These are phyloP conservation scores for Ramalina intermedia DNA, from an alignment of 495 filamentous ascomycete species.

Conservation along the genomic window DNA sequence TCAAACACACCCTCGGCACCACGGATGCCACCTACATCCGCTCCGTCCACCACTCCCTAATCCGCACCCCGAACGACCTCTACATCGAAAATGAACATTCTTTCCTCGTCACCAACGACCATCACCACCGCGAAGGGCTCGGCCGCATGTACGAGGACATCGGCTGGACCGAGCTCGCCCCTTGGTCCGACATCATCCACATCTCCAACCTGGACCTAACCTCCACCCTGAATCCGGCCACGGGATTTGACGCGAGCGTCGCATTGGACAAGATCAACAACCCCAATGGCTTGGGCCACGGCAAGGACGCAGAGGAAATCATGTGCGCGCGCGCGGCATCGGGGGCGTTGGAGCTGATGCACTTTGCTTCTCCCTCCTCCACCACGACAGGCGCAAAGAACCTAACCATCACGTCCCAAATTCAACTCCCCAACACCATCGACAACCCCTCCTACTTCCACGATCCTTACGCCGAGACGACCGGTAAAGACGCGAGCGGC, in stretches of 20 bases:
- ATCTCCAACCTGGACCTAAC: constrained; percentile 17
- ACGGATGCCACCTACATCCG: constrained; percentile 25
- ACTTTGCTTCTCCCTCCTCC: not conserved
- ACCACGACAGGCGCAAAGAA: constrained; percentile 14
- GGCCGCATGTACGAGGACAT: constrained; percentile 30
- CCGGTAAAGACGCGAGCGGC: constrained; percentile 34
- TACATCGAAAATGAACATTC: constrained; percentile 31
- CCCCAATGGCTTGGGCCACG: constrained; percentile 44
- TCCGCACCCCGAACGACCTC: constrained; percentile 48
- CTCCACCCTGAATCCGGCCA: constrained; percentile 4
- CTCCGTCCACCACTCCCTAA: constrained; percentile 29
- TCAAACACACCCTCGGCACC: constrained; percentile 34
- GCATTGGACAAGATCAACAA: constrained; percentile 31
- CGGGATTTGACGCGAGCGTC: constrained; percentile 30
- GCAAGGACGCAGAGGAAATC: constrained; percentile 30
- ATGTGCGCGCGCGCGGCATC: constrained; percentile 29
- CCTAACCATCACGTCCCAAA: constrained; percentile 26
- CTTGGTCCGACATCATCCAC: constrained; percentile 27
- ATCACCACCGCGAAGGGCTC: constrained; percentile 33
- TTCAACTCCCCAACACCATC: constrained; percentile 29
- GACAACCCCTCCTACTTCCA: constrained; percentile 45
- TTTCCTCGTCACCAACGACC: constrained; percentile 49
- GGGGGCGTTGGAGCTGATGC: constrained; percentile 22
- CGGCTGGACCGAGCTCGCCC: constrained; percentile 7
- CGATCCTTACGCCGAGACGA: constrained; percentile 27